Evolutionary conservation across 768 basidiomycete species (phyloP), one percentile per base, ranked within the genome.

Genomic region (Naganishia antarctica): DNA sequence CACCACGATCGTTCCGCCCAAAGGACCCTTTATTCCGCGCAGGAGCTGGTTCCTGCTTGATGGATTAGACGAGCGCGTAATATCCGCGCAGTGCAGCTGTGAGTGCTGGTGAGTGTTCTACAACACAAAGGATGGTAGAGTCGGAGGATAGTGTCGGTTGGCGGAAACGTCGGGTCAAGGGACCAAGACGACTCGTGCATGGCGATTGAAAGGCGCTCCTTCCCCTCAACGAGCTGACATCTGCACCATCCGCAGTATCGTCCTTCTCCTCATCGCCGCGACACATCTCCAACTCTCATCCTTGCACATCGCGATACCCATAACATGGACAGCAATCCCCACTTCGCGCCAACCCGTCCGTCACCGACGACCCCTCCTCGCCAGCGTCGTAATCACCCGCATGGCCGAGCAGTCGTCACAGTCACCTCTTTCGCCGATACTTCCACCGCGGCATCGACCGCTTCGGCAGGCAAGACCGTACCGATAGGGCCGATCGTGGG

Each of bases 401-500:
- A 40, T 8, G 34, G 37, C 23, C 32, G 53, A 40, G 53, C 53
- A 57, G 53, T 57, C 34, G 53, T 57, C 23, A 57, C 53, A 3
- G 53, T 57, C 32, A 57, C 53, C 31, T 57, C 53, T n/a, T 57
- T 57, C 23, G 53, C 53, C 53, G 53, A 57, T 18, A 37, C 32
- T 8, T 40, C 53, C 13, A 40, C 53, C 8, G 53, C 53, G 37
- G 23, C 34, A 25, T 26, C 32, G 12, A 57, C 53, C 1, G 21
- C 32, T 37, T n/a, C 53, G 21, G 34, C 32, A 6, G 21, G 34
- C 31, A 57, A 57, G 37, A 40, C 34, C 15, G 37, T 57, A 23
- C 61, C 61, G 21, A 28, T 49, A 53, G 65, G 65, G 0, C 49
- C 65, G 3, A 62, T 66, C 25, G 60, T 66, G 15, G 65, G 65